Percentiles rank a stretch among this genome's conserved stretches.
phyloP scores from a whole-genome alignment of 208 protist species.

The Trypanosoma rangeli region DNA sequence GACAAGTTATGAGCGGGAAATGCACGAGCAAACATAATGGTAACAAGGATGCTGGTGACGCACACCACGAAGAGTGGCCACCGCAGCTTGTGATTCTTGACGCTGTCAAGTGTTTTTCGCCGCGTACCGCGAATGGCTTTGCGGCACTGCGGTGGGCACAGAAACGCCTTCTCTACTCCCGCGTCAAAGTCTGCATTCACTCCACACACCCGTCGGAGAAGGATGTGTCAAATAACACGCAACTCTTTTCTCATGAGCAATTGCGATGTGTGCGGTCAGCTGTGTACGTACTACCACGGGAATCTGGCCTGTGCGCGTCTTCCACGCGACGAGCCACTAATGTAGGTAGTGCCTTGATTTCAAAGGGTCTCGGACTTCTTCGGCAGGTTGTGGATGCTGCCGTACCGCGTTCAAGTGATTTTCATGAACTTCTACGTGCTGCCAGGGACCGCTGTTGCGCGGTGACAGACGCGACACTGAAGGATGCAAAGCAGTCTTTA shows the following conservation, averaged over 20 bases:
- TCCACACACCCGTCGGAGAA: conserved; percentile 40
- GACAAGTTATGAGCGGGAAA: background rate
- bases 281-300: conserved; percentile 3
- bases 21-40: background rate
- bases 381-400: conserved; percentile 37
- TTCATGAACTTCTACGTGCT: conserved; percentile 20
- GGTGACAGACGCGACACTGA: background rate
- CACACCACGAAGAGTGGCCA: background rate
- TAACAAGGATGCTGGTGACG: background rate
- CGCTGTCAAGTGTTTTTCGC: conserved; percentile 36
- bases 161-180: conserved; percentile 33
- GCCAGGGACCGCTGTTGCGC: background rate
- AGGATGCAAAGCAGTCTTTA: background rate
- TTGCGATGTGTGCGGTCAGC: conserved; percentile 31
- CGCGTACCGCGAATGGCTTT: conserved; percentile 34
- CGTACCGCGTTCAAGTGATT: conserved; percentile 37
- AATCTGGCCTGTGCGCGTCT: background rate
- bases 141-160: conserved; percentile 50
- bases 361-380: conserved; percentile 30
- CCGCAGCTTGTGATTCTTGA: conserved; percentile 45
- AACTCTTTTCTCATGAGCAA: conserved; percentile 45
- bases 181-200: conserved; percentile 48
- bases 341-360: conserved; percentile 33
- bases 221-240: conserved; percentile 56
- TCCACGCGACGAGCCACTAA: conserved; percentile 3